Conservation (phyloP, 345 rosid species). For the Syzygium jambos region DNA sequence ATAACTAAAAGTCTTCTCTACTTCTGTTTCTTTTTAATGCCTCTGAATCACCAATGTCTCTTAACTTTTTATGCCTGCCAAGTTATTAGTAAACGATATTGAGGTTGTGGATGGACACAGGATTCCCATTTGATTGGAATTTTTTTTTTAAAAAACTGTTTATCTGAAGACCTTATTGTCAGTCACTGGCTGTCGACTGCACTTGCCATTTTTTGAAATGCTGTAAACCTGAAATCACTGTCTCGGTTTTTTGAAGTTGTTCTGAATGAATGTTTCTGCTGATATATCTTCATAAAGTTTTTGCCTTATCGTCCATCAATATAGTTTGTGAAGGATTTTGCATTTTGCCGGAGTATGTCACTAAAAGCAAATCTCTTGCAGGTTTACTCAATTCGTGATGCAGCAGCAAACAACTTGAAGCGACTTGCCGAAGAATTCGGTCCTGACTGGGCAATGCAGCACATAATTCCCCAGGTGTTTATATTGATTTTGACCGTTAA, state of each 20-base stretch:
- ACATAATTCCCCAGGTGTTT: constrained; percentile 43
- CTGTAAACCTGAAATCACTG: not conserved
- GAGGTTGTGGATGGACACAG: not conserved
- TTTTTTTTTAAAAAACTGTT: not conserved
- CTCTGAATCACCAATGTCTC: not conserved
- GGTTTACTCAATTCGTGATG: constrained; percentile 48
- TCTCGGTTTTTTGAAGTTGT: not conserved
- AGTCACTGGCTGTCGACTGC: not conserved
- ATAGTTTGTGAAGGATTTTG: not conserved
- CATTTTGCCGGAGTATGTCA: not conserved
- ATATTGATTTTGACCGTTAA: not conserved
- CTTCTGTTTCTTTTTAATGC: not conserved
- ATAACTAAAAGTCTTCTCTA: not conserved
- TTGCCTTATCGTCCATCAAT: not conserved
- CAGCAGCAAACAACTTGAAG: constrained; percentile 45
- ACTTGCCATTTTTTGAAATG: not conserved
- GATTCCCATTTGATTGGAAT: not conserved
- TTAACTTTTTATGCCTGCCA: not conserved
- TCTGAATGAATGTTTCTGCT: not conserved
- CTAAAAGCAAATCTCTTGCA: constrained; percentile 4
- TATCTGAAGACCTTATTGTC: not conserved
- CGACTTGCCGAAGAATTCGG: constrained; percentile 51
- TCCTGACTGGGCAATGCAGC: constrained; percentile 48
- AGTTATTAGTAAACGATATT: not conserved
- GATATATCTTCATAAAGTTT: not conserved